Percentiles rank a stretch among this genome's conserved stretches.
These are phyloP conservation scores for Suhomyces bribrorum DNA, from an alignment of 1,139 yeast species.

Conservation along the genomic window DNA sequence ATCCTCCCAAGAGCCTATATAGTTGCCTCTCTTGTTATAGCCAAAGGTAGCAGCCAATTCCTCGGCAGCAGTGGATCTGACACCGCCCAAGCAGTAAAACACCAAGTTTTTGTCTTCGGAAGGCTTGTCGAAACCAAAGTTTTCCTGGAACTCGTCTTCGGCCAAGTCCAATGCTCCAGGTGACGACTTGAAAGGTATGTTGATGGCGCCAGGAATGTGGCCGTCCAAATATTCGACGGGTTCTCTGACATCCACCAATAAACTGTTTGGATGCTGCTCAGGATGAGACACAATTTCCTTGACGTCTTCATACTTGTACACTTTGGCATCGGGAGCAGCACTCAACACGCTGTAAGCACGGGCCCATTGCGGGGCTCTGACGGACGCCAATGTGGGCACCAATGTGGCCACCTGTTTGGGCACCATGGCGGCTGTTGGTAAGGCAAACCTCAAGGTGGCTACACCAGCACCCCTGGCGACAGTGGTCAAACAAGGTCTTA, in stretches of 20 bases:
- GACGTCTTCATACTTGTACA: constrained; percentile 58
- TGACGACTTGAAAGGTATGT: constrained; percentile 85
- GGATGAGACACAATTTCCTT: constrained; percentile 48
- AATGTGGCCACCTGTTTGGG: constrained; percentile 1
- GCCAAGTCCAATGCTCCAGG: constrained; percentile 91
- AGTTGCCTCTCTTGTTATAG: constrained; percentile 73
- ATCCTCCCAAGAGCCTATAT: constrained; percentile 82
- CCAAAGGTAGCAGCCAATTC: constrained; percentile 91
- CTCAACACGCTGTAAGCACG: constrained; percentile 19
- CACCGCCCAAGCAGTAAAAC: constrained; percentile 92
- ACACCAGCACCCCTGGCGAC: constrained; percentile 7
- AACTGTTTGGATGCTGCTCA: constrained; percentile 38
- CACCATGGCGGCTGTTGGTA: background rate
- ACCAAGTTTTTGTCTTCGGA: constrained; percentile 66
- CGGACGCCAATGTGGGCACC: constrained; percentile 4
- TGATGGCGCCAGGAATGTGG: constrained; percentile 78
- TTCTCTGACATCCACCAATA: constrained; percentile 88
- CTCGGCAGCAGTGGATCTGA: constrained; percentile 88
- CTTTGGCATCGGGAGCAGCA: constrained; percentile 44
- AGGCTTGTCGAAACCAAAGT: constrained; percentile 87
- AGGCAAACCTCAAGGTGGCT: constrained; percentile 7
- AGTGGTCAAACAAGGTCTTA: constrained; percentile 8
- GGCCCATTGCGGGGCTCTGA: constrained; percentile 5
- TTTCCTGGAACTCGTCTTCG: constrained; percentile 74
- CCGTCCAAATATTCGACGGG: constrained; percentile 76